Base-by-base conservation (phyloP, 257 asterid genomes). In the Penstemon davidsonii region DNA sequence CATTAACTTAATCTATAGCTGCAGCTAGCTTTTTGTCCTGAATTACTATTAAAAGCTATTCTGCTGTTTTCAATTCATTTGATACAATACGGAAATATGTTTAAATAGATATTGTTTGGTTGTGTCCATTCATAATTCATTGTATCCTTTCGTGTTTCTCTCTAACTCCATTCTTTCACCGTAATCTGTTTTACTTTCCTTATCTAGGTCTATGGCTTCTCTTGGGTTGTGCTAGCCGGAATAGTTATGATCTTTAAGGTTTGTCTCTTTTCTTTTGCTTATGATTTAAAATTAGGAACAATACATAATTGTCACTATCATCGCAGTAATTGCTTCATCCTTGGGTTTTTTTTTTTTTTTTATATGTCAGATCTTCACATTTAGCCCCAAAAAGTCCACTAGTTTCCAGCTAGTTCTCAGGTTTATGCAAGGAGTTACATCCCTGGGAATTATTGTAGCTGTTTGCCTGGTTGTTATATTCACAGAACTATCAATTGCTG, bases 331-430 rank as follows among this genome's bases (percentile, higher is more conserved):
- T 36, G 51, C 33, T 44, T 49, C 13, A 42, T 47, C 59, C 33
- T 25, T 25, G n/a, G n/a, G 1, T 25, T 25, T 0, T 25, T 25
- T 19, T 19, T 19, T 19, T 71, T 76, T 63, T 51, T 54, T 69
- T n/a, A 57, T 7, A n/a, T 40, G 71, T 66, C 92, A 93, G 99
- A 73, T 91, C 56, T 94, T 94, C 82, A 82, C 97, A 5, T 80
- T 85, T 62, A 90, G 87, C 57, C 99, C 97, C 64, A 84, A 87
- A 64, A 94, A 85, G 75, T 84, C 96, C 59, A 87, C 96, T 49
- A 91, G 84, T 73, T 87, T 94, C 80, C 97, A 87, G 85, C 80
- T 94, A 54, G 80, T 94, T 92, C 89, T 94, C 12, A 96, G 99
- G 50, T 94, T 94, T 70, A 69, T 84, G 81, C 99, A 94, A 88